Percentiles rank a stretch among this genome's conserved stretches.
These are phyloP conservation scores for Cryptococcus sp. DNA, from an alignment of 1,284 basidiomycete species.

Conservation along the genomic window DNA sequence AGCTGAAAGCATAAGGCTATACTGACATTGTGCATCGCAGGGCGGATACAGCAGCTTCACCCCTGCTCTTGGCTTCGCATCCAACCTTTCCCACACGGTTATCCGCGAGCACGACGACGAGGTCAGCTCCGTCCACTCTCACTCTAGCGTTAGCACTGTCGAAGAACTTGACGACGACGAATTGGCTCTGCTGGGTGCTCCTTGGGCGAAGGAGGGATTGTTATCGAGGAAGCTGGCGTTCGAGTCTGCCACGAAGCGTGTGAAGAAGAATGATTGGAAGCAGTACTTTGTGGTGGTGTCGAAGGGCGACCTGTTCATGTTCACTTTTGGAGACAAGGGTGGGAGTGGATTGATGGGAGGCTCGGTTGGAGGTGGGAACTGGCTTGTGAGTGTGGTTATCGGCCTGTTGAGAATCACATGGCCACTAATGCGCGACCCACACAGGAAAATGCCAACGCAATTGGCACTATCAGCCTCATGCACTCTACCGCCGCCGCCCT, in stretches of 20 bases:
- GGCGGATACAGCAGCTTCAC: constrained; percentile 50
- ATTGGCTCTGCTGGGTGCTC: constrained; percentile 86
- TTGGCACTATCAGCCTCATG: constrained; percentile 75
- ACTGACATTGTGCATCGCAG: constrained; percentile 4
- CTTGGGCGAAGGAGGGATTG: constrained; percentile 98
- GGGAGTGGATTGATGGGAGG: constrained; percentile 52
- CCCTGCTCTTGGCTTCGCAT: constrained; percentile 87
- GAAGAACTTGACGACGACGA: constrained; percentile 80
- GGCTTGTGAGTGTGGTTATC: constrained; percentile 65
- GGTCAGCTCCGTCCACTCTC: constrained; percentile 61
- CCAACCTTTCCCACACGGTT: constrained; percentile 91
- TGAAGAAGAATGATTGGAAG: constrained; percentile 82
- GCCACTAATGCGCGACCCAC: constrained; percentile 8
- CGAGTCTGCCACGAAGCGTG: constrained; percentile 67
- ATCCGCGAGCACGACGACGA: constrained; percentile 95
- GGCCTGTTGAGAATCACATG: background rate
- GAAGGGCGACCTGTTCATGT: constrained; percentile 91
- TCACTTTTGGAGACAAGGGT: constrained; percentile 71
- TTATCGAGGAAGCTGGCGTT: constrained; percentile 91
- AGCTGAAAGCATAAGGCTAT: background rate
- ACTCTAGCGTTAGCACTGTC: constrained; percentile 56
- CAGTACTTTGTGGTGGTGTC: constrained; percentile 95
- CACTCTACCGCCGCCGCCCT: constrained; percentile 85
- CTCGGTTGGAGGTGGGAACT: constrained; percentile 89
- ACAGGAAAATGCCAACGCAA: constrained; percentile 74